phyloP scores from a whole-genome alignment of 768 basidiomycete species.

The Cubamyces sp. region DNA sequence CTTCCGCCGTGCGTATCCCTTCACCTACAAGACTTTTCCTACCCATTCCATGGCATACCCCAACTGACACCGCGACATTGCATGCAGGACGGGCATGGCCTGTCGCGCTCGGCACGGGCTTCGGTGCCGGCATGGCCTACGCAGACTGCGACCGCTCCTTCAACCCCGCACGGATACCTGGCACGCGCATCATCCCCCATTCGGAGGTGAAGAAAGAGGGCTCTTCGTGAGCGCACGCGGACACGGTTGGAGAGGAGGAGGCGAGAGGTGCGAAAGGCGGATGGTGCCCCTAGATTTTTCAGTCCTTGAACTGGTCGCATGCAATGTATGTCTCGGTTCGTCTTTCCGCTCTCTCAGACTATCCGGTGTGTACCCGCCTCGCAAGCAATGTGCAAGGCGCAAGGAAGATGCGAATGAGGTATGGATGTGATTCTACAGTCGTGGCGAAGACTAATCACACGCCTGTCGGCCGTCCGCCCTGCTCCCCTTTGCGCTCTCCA shows the following conservation, averaged over 20 bases:
- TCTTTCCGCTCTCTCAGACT: background rate
- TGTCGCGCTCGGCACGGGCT: constrained; percentile 82
- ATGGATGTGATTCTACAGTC: background rate
- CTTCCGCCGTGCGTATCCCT: constrained; percentile 77
- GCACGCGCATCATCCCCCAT: constrained; percentile 67
- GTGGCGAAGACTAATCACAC: background rate
- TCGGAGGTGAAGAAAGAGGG: constrained; percentile 30
- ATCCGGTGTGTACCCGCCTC: background rate
- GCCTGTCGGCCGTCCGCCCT: background rate
- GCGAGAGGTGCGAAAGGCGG: background rate
- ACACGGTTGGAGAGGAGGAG: background rate
- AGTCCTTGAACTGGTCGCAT: background rate
- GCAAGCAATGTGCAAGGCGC: background rate
- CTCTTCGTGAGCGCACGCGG: constrained; percentile 6
- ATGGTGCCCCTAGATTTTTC: constrained; percentile 15
- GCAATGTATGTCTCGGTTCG: constrained; percentile 23
- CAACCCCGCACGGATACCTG: constrained; percentile 88
- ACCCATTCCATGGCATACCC: background rate
- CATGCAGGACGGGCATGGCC: constrained; percentile 88
- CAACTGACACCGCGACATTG: background rate
- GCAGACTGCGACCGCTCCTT: constrained; percentile 93
- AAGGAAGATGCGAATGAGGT: constrained; percentile 1
- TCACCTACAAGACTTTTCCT: constrained; percentile 1
- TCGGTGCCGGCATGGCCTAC: constrained; percentile 86
- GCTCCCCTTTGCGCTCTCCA: background rate